Evolutionary conservation across 345 rosid species (phyloP).

Genomic region (Euphorbia tirucalli): DNA sequence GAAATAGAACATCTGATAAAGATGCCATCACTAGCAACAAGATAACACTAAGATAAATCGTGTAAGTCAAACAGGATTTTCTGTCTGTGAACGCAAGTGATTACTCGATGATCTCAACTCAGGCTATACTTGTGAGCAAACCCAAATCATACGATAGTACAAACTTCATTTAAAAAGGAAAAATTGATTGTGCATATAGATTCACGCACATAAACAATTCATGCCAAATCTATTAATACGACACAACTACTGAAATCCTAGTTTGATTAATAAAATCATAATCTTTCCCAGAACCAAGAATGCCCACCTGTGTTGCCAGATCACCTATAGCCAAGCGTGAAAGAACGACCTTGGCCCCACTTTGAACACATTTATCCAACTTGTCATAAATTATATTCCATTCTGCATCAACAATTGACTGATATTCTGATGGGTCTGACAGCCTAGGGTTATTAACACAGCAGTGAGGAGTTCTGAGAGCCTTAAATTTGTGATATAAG

Average conservation of each 20-base stretch:
- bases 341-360: constrained; percentile 96
- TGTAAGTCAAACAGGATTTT: background rate
- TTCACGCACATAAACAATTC: background rate
- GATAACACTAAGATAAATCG: background rate
- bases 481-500: background rate
- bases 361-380: constrained; percentile 86
- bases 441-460: constrained; percentile 48
- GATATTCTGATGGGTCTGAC: constrained; percentile 93
- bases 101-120: background rate
- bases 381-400: constrained; percentile 99
- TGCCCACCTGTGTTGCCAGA: constrained; percentile 85
- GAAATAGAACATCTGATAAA: constrained; percentile 11
- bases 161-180: background rate
- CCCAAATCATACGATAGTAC: background rate
- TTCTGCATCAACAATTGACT: constrained; percentile 99
- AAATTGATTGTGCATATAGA: background rate
- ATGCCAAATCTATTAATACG: background rate
- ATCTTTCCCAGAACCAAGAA: background rate
- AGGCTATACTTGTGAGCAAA: background rate
- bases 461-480: constrained; percentile 11
- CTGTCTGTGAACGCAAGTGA: background rate
- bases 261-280: background rate
- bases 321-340: constrained; percentile 98
- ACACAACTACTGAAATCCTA: background rate
- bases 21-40: background rate